These are phyloP conservation scores for Tetragonia tetragonoides DNA, from an alignment of 148 eudicot species.

Conservation along the genomic window DNA sequence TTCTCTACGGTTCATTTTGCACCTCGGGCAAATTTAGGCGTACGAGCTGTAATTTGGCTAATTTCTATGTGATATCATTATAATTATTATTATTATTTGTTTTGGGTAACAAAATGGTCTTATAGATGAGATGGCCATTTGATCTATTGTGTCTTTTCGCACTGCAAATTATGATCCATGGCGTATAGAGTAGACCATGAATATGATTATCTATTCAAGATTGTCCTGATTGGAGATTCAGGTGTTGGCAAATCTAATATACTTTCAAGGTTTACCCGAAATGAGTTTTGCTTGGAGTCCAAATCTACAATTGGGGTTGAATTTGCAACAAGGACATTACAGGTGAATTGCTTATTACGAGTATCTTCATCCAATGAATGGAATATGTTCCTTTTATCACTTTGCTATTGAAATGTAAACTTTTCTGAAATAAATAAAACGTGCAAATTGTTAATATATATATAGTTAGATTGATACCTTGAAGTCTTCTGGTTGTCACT, in stretches of 20 bases:
- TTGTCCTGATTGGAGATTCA: conserved; percentile 15
- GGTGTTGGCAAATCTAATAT: conserved; percentile 18
- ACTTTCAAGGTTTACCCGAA: conserved; percentile 9
- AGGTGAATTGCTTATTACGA: not conserved
- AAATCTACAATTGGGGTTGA: conserved; percentile 15
- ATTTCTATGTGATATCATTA: not conserved
- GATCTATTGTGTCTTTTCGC: not conserved
- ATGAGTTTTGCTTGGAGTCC: conserved; percentile 17
- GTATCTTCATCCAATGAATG: not conserved
- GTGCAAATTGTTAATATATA: no score
- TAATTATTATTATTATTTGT: not conserved
- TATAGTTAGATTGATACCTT: no score
- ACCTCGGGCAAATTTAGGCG: not conserved
- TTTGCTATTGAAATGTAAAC: no score
- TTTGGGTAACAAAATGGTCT: not conserved
- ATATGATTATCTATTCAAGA: conserved; percentile 18
- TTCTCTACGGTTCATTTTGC: not conserved
- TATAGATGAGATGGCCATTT: not conserved
- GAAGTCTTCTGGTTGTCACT: no score
- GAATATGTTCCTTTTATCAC: no score
- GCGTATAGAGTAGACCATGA: conserved; percentile 15
- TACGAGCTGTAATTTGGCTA: conserved; percentile 2
- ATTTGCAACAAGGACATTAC: conserved; percentile 10
- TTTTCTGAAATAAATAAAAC: no score
- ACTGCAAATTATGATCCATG: not conserved